Evolutionary conservation across 495 filamentous ascomycete species (phyloP).

Genomic region (Xylaria longipes): DNA sequence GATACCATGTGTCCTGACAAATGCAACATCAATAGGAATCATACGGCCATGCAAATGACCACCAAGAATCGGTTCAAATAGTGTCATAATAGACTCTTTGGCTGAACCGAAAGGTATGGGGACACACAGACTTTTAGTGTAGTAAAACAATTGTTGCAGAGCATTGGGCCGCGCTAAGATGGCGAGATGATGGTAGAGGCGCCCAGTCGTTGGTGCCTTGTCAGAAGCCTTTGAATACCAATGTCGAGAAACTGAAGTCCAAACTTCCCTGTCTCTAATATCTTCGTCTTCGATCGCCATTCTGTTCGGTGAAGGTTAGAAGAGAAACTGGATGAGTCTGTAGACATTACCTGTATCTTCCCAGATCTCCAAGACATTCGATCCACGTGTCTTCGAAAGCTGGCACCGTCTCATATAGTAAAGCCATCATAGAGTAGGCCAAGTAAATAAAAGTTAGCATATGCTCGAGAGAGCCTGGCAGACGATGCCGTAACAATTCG

Average conservation of each 20-base stretch:
- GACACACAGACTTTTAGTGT: constrained; percentile 53
- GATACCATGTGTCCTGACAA: constrained; percentile 69
- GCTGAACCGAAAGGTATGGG: constrained; percentile 65
- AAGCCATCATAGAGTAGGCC: constrained; percentile 79
- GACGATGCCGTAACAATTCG: constrained; percentile 71
- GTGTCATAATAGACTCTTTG: constrained; percentile 70
- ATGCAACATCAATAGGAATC: constrained; percentile 52
- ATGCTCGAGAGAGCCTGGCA: constrained; percentile 74
- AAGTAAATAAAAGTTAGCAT: constrained; percentile 84
- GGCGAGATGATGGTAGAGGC: constrained; percentile 81
- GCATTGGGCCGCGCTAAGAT: constrained; percentile 74
- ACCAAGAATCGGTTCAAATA: constrained; percentile 70
- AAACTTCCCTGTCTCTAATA: constrained; percentile 69
- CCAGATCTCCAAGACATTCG: constrained; percentile 79
- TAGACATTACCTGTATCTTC: constrained; percentile 44
- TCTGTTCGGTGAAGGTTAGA: constrained; percentile 23
- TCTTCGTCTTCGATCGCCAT: constrained; percentile 79
- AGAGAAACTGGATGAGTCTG: neutral
- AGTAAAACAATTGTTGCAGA: constrained; percentile 75
- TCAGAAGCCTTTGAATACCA: constrained; percentile 83
- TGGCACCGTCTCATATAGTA: constrained; percentile 71
- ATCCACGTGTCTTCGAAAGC: constrained; percentile 81
- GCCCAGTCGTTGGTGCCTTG: constrained; percentile 67
- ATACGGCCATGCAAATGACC: constrained; percentile 40
- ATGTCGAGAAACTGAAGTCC: constrained; percentile 71